Evolutionary conservation across 352 stramenopile genomes (phyloP).

Genomic region (Phytophthora meadii): DNA sequence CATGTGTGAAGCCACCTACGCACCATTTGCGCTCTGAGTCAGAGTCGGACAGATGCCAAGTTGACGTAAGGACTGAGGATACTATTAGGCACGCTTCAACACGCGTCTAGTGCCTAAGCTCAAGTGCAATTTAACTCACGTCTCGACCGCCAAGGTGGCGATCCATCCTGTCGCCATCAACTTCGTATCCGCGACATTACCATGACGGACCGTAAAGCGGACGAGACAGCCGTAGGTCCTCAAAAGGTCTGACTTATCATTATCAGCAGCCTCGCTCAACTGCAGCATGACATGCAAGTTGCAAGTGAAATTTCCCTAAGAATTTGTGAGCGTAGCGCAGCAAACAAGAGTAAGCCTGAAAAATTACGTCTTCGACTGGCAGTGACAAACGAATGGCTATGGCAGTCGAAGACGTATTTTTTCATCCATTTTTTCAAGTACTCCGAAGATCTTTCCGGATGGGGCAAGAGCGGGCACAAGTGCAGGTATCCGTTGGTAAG

Average conservation of each 20-base stretch:
- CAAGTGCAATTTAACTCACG: neutral
- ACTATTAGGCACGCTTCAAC: neutral
- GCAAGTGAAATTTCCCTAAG: neutral
- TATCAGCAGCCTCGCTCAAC: neutral
- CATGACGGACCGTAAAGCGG: neutral
- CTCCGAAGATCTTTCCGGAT: neutral
- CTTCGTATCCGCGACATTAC: neutral
- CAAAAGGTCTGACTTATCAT: neutral
- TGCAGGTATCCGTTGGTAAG: too few relatives aligned
- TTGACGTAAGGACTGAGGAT: neutral
- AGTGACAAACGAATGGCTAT: too few relatives aligned
- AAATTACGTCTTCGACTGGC: too few relatives aligned
- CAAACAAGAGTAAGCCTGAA: too few relatives aligned
- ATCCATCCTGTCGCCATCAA: neutral
- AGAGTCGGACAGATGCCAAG: too few relatives aligned
- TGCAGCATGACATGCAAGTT: neutral
- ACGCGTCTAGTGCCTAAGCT: neutral
- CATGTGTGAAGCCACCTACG: too few relatives aligned
- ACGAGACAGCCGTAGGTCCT: neutral
- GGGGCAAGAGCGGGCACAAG: neutral
- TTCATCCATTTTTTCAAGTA: slow-evolving; percentile 1
- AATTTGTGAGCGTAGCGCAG: neutral
- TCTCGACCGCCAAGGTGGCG: neutral
- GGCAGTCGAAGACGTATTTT: neutral
- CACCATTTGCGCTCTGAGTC: too few relatives aligned